Evolutionary conservation across 306 rosid species (phyloP).

Genomic region (Prunus padus): DNA sequence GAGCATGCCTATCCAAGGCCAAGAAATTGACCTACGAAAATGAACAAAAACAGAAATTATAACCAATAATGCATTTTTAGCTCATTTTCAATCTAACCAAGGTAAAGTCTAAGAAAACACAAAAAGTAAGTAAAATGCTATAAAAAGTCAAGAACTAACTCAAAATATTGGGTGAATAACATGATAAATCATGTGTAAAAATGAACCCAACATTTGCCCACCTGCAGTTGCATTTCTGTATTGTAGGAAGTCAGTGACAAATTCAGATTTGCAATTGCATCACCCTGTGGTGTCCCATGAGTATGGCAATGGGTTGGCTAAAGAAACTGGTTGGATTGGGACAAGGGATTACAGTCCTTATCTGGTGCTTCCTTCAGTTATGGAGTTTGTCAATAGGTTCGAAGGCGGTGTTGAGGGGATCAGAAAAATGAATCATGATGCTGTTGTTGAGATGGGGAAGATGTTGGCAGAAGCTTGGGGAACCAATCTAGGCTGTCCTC

Average conservation of each 20-base stretch:
- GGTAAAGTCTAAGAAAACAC: too few relatives aligned
- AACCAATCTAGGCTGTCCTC: slow-evolving; percentile 69
- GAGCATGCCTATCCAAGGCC: too few relatives aligned
- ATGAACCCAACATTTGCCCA: too few relatives aligned
- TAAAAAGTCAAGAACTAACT: too few relatives aligned
- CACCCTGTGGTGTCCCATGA: slow-evolving; percentile 87
- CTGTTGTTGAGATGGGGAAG: slow-evolving; percentile 75
- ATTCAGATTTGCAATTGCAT: slow-evolving; percentile 68
- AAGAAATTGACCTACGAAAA: too few relatives aligned
- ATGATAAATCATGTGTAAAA: too few relatives aligned
- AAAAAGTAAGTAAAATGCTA: too few relatives aligned
- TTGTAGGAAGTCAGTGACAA: slow-evolving; percentile 26
- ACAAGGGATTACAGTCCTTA: slow-evolving; percentile 89
- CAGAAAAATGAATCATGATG: slow-evolving; percentile 75
- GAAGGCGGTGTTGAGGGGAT: slow-evolving; percentile 78
- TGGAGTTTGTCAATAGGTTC: slow-evolving; percentile 67
- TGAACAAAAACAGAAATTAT: too few relatives aligned
- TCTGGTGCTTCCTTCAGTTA: slow-evolving; percentile 66
- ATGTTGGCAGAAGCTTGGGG: slow-evolving; percentile 76
- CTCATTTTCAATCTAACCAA: too few relatives aligned
- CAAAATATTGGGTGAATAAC: too few relatives aligned
- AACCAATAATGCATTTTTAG: too few relatives aligned
- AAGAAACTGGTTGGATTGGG: slow-evolving; percentile 88
- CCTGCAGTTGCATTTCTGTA: slow-evolving; percentile 70
- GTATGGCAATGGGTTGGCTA: slow-evolving; percentile 77